Percentiles rank a stretch among this genome's conserved stretches.
These are phyloP conservation scores for Zygosaccharomyces pseudobailii DNA, from an alignment of 1,139 yeast species.

Conservation along the genomic window DNA sequence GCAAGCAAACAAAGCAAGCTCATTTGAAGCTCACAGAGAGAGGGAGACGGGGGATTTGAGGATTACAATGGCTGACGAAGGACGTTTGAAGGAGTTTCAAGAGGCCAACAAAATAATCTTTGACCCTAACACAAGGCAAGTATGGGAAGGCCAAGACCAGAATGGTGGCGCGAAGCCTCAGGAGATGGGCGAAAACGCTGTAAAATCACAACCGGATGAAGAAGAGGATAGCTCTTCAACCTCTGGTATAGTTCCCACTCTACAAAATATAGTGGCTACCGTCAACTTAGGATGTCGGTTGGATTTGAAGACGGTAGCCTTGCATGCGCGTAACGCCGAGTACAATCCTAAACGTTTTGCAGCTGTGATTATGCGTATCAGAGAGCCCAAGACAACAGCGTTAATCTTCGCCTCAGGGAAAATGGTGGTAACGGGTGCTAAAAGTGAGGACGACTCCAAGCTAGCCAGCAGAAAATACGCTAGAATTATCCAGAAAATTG, in stretches of 20 bases:
- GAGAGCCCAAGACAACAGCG: constrained; percentile 98
- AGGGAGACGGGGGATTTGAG: constrained; percentile 1
- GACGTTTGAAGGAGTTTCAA: constrained; percentile 33
- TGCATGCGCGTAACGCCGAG: constrained; percentile 99
- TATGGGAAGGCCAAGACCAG: constrained; percentile 33
- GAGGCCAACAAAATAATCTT: constrained; percentile 34
- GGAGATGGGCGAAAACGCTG: constrained; percentile 9
- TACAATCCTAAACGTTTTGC: constrained; percentile 98
- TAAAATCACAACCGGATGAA: constrained; percentile 14
- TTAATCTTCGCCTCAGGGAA: constrained; percentile 97
- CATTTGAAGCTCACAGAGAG: background rate
- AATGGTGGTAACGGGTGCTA: constrained; percentile 99
- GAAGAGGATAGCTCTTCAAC: constrained; percentile 57
- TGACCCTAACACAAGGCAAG: constrained; percentile 35
- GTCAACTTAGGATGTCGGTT: constrained; percentile 94
- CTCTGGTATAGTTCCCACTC: constrained; percentile 92
- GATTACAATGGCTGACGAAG: constrained; percentile 30
- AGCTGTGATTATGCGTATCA: constrained; percentile 98
- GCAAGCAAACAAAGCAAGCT: no score
- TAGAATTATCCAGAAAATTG: constrained; percentile 94
- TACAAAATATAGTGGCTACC: constrained; percentile 96
- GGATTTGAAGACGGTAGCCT: constrained; percentile 93
- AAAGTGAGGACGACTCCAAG: constrained; percentile 95
- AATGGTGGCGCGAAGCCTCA: constrained; percentile 10
- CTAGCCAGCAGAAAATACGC: constrained; percentile 97